Conservation (phyloP, 352 stramenopile genomes). For the Globisporangium apiculatum region DNA sequence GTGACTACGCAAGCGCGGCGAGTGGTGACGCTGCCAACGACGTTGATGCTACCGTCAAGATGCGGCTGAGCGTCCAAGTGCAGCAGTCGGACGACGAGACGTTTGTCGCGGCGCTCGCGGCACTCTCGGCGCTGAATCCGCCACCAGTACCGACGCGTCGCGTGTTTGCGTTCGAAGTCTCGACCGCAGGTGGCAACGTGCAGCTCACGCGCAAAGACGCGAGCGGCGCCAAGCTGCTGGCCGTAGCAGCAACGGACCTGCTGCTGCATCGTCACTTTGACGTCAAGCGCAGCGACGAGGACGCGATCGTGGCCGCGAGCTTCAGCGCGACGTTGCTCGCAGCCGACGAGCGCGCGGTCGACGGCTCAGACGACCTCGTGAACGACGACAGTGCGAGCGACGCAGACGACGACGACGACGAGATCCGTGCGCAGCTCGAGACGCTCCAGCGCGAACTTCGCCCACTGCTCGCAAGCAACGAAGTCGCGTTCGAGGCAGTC, state of each 20-base stretch:
- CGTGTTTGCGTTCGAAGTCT: conserved; percentile 39
- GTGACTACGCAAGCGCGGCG: no score
- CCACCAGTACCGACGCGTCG: conserved; percentile 7
- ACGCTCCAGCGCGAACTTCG: conserved; percentile 42
- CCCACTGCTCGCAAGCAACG: conserved; percentile 30
- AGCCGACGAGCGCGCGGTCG: conserved; percentile 28
- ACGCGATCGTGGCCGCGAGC: conserved; percentile 33
- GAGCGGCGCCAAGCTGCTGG: background rate
- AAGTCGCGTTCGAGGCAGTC: conserved; percentile 29
- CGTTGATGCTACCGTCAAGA: conserved; percentile 9
- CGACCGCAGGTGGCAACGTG: conserved; percentile 31
- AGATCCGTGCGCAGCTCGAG: conserved; percentile 43
- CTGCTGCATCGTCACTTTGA: conserved; percentile 58
- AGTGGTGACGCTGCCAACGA: background rate
- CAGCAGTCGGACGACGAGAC: conserved; percentile 16
- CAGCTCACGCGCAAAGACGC: conserved; percentile 23
- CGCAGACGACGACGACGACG: conserved; percentile 34
- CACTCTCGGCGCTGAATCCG: background rate
- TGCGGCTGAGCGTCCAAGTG: conserved; percentile 23
- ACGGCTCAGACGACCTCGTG: conserved; percentile 31
- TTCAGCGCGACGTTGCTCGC: conserved; percentile 26
- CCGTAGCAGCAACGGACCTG: conserved; percentile 21
- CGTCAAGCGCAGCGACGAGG: conserved; percentile 24
- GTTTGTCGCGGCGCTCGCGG: conserved; percentile 2
- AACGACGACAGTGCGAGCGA: conserved; percentile 45